phyloP scores from a whole-genome alignment of 2,329 filamentous ascomycete species.

The Thelonectria olida region DNA sequence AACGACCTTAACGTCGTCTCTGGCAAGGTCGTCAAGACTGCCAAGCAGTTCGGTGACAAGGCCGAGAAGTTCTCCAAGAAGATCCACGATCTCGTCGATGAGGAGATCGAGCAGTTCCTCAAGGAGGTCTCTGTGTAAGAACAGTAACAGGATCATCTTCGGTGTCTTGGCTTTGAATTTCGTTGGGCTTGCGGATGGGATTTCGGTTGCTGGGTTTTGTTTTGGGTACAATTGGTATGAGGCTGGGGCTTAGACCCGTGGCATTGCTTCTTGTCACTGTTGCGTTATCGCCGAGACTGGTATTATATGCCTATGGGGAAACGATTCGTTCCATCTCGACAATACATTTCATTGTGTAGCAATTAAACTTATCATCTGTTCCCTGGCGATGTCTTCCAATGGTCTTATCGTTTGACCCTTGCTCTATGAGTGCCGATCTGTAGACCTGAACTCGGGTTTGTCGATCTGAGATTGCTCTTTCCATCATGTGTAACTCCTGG shows the following conservation, averaged over 20 bases:
- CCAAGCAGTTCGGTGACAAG: constrained; percentile 63
- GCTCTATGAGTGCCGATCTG: neutral
- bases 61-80: constrained; percentile 70
- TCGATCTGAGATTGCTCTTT: neutral
- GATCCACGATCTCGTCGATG: constrained; percentile 69
- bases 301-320: constrained; percentile 16
- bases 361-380: too few relatives aligned
- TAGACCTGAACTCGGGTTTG: neutral
- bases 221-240: constrained; percentile 42
- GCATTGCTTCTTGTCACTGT: constrained; percentile 29
- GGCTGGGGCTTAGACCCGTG: constrained; percentile 27
- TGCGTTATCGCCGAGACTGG: constrained; percentile 11
- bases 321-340: neutral
- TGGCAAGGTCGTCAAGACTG: constrained; percentile 64
- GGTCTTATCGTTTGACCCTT: too few relatives aligned
- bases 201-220: constrained; percentile 32
- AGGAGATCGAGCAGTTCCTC: constrained; percentile 69
- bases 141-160: constrained; percentile 31
- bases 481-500: neutral
- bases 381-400: too few relatives aligned
- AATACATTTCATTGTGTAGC: constrained; percentile 25
- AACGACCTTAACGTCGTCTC: constrained; percentile 68
- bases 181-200: constrained; percentile 35
- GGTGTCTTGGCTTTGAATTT: constrained; percentile 40
- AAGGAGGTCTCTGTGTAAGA: constrained; percentile 58